Conservation (phyloP, 1,139 yeast species). For the Geotrichum europaeum region DNA sequence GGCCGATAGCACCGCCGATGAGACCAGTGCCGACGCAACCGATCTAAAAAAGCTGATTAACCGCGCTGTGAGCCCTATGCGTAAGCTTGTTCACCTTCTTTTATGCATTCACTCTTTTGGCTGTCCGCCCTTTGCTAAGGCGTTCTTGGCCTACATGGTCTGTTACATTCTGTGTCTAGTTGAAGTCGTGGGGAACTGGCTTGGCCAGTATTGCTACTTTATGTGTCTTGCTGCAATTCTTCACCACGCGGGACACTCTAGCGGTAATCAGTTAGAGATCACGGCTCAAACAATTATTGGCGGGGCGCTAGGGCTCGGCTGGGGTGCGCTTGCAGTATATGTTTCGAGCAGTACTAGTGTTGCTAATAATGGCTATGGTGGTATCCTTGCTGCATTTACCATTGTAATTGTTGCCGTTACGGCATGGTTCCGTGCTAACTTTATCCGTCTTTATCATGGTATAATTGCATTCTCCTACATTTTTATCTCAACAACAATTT, state of each 20-base stretch:
- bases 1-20: background rate
- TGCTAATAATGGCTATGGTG: slow-evolving; percentile 42
- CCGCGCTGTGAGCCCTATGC: background rate
- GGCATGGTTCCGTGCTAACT: slow-evolving; percentile 41
- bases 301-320: slow-evolving; percentile 44
- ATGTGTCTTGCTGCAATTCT: slow-evolving; percentile 41
- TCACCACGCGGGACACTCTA: slow-evolving; percentile 44
- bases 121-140: slow-evolving; percentile 28
- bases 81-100: background rate
- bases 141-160: slow-evolving; percentile 39
- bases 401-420: slow-evolving; percentile 35
- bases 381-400: slow-evolving; percentile 41
- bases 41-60: background rate
- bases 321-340: slow-evolving; percentile 42
- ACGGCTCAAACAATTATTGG: slow-evolving; percentile 40
- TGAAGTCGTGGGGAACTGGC: slow-evolving; percentile 38
- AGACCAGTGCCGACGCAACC: background rate
- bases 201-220: slow-evolving; percentile 38
- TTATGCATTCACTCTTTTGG: background rate
- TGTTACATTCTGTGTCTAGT: slow-evolving; percentile 39
- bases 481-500: slow-evolving; percentile 33
- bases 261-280: slow-evolving; percentile 47
- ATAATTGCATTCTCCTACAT: slow-evolving; percentile 37
- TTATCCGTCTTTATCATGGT: slow-evolving; percentile 38
- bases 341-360: slow-evolving; percentile 39